phyloP scores from a whole-genome alignment of 345 rosid species.

The Ceriops decandra region DNA sequence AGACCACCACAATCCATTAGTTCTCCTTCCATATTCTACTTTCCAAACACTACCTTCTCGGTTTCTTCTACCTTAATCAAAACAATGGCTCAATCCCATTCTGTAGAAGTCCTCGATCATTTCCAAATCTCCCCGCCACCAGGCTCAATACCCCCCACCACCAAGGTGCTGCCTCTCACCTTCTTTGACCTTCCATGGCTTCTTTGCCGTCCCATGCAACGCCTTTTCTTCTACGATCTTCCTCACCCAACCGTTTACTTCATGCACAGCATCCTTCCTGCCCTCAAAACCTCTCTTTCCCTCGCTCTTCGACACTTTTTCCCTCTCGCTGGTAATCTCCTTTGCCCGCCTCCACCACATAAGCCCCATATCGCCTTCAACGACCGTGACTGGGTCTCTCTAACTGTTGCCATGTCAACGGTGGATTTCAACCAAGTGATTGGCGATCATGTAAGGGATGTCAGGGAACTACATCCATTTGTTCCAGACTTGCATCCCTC shows the following conservation, averaged over 20 bases:
- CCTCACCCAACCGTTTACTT: constrained; percentile 21
- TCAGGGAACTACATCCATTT: constrained; percentile 19
- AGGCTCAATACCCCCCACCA: constrained; percentile 12
- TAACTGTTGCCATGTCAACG: constrained; percentile 31
- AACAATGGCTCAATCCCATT: neutral
- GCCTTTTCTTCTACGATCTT: constrained; percentile 26
- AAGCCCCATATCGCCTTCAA: constrained; percentile 25
- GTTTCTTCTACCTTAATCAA: too few species aligned
- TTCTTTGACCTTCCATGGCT: constrained; percentile 21
- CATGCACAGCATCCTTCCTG: constrained; percentile 10
- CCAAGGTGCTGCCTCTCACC: constrained; percentile 12
- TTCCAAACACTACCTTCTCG: too few species aligned
- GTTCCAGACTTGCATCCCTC: constrained; percentile 22
- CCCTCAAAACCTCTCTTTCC: constrained; percentile 28
- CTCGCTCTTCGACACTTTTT: constrained; percentile 23
- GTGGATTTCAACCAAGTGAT: constrained; percentile 18
- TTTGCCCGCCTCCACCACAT: constrained; percentile 25
- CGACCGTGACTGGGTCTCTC: constrained; percentile 12
- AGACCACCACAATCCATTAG: too few species aligned
- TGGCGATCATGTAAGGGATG: constrained; percentile 16
- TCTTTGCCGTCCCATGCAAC: constrained; percentile 22
- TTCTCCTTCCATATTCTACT: too few species aligned
- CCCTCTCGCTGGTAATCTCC: constrained; percentile 29
- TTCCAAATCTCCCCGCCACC: constrained; percentile 20
- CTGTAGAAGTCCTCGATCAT: constrained; percentile 5